Conservation (phyloP, 306 rosid species). For the Inga laurina region DNA sequence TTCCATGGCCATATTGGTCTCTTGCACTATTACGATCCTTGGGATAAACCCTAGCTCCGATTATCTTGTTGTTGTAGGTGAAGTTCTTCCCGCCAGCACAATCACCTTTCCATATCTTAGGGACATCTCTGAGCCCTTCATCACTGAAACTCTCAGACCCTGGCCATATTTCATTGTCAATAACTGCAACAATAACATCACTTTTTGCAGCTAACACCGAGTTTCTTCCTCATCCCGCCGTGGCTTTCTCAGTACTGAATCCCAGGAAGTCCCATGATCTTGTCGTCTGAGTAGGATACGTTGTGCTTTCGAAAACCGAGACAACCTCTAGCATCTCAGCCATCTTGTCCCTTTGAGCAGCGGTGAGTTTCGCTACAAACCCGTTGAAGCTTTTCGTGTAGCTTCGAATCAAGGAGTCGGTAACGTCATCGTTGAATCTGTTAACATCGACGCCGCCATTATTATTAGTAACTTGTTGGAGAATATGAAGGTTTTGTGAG, state of each 20-base stretch:
- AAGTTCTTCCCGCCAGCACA: constrained; percentile 26
- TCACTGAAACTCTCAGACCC: constrained; percentile 42
- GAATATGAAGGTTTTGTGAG: not conserved
- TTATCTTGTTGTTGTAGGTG: constrained; percentile 40
- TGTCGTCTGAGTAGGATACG: no score
- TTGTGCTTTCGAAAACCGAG: no score
- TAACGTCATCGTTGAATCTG: not conserved
- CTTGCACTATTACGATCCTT: not conserved
- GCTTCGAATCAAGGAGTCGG: not conserved
- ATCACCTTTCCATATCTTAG: constrained; percentile 31
- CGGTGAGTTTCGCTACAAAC: not conserved
- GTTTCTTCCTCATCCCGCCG: no score
- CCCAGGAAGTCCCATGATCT: no score
- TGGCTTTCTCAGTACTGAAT: no score
- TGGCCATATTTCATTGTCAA: constrained; percentile 51
- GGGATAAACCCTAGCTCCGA: constrained; percentile 10
- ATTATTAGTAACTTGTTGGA: not conserved
- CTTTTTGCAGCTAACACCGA: no score
- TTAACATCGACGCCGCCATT: not conserved
- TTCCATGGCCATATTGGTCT: not conserved
- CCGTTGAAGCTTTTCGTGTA: not conserved
- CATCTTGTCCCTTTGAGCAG: not conserved
- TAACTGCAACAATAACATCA: constrained; percentile 38
- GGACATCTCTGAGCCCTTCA: constrained; percentile 29
- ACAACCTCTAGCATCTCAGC: not conserved